Conservation (phyloP, 2,329 filamentous ascomycete species). For the Myriangium duriaei region DNA sequence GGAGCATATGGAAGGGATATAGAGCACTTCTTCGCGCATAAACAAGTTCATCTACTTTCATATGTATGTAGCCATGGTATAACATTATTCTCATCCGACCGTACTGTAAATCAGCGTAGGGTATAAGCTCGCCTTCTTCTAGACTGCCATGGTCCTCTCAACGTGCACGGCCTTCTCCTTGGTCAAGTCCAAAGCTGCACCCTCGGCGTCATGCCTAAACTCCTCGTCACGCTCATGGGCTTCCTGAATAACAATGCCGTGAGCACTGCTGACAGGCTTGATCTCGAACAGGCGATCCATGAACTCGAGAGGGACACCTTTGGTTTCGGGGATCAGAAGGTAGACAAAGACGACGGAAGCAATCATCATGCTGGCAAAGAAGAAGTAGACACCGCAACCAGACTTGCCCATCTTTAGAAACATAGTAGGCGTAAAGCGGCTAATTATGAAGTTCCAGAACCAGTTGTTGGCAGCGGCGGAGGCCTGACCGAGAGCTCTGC, state of each 20-base stretch:
- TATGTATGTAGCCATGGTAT: too few relatives aligned
- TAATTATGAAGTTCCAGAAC: conserved; percentile 29
- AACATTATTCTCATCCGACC: too few relatives aligned
- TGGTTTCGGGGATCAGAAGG: conserved; percentile 33
- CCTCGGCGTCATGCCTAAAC: conserved; percentile 29
- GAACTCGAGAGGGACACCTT: conserved; percentile 32
- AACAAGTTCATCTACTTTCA: too few relatives aligned
- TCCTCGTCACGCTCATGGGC: conserved; percentile 24
- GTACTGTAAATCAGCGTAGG: too few relatives aligned
- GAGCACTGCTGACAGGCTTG: conserved; percentile 29
- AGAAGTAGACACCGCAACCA: conserved; percentile 30
- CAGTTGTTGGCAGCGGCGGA: conserved; percentile 27
- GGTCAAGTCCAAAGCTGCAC: conserved; percentile 22
- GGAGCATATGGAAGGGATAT: too few relatives aligned
- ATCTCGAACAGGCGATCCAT: conserved; percentile 37
- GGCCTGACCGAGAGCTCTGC: conserved; percentile 28
- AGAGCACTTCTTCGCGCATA: too few relatives aligned
- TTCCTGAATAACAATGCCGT: conserved; percentile 27
- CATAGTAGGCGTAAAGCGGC: conserved; percentile 27
- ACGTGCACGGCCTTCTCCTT: conserved; percentile 25
- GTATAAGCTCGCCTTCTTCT: conserved; percentile 11
- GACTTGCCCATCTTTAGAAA: conserved; percentile 29
- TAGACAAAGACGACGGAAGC: conserved; percentile 33
- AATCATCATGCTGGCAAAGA: conserved; percentile 37
- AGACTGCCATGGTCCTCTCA: too few relatives aligned